phyloP scores from a whole-genome alignment of 805 yeast species.

The Yarrowia sp. region DNA sequence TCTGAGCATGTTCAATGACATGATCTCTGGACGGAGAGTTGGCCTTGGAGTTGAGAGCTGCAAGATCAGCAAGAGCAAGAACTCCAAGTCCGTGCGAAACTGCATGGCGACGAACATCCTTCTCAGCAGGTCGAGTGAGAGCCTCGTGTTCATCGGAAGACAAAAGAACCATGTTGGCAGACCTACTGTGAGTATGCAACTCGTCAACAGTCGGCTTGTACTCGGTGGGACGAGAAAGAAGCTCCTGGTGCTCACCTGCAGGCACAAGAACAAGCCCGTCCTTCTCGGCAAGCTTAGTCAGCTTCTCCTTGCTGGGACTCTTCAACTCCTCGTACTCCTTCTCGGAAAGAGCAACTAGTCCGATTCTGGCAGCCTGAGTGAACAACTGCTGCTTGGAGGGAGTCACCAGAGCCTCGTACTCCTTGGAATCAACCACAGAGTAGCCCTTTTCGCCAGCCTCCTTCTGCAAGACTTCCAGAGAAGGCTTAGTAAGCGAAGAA shows the following conservation, averaged over 20 bases:
- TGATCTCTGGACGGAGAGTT: slow-evolving; percentile 46
- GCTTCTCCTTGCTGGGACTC: slow-evolving; percentile 32
- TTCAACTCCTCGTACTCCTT: slow-evolving; percentile 42
- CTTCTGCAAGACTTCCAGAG: background rate
- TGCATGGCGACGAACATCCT: slow-evolving; percentile 6
- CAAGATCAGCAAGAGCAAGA: slow-evolving; percentile 50
- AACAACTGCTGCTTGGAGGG: slow-evolving; percentile 28
- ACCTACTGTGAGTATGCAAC: slow-evolving; percentile 43
- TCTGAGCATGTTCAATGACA: slow-evolving; percentile 47
- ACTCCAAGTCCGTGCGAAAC: slow-evolving; percentile 48
- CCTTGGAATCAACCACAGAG: background rate
- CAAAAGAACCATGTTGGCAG: slow-evolving; percentile 44
- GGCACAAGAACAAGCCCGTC: background rate
- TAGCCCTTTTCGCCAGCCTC: slow-evolving; percentile 1
- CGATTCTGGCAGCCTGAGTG: slow-evolving; percentile 41
- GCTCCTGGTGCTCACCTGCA: background rate
- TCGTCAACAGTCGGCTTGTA: slow-evolving; percentile 41
- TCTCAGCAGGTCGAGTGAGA: slow-evolving; percentile 8
- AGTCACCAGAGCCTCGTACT: slow-evolving; percentile 6
- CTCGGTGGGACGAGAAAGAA: slow-evolving; percentile 14
- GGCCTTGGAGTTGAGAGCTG: slow-evolving; percentile 44
- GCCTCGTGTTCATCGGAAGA: slow-evolving; percentile 21
- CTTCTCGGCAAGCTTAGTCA: background rate
- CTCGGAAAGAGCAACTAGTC: slow-evolving; percentile 45
- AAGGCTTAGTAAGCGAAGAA: slow-evolving; percentile 28